These are phyloP conservation scores for Gynandropsis gynandra DNA, from an alignment of 345 rosid species.

Conservation along the genomic window DNA sequence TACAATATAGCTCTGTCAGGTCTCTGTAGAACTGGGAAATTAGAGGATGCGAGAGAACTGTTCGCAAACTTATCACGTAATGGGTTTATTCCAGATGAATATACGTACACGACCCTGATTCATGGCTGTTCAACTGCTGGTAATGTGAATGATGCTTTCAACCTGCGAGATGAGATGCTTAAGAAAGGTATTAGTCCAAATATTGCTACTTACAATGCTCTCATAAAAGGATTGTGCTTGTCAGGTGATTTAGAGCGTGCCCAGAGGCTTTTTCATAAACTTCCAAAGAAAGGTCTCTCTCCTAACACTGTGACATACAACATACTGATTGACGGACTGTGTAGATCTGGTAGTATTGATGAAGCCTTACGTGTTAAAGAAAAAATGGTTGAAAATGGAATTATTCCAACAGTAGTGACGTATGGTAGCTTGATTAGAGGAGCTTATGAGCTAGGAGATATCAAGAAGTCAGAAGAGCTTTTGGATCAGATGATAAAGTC, in stretches of 20 bases:
- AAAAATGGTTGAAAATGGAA: constrained; percentile 42
- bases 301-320: constrained; percentile 51
- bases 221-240: constrained; percentile 60
- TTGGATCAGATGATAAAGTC: constrained; percentile 28
- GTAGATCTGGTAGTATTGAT: constrained; percentile 34
- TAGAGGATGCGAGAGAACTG: constrained; percentile 46
- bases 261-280: constrained; percentile 49
- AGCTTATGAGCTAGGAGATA: constrained; percentile 33
- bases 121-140: constrained; percentile 54
- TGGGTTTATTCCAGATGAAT: constrained; percentile 55
- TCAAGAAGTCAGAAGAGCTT: constrained; percentile 20
- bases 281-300: constrained; percentile 42
- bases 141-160: constrained; percentile 58
- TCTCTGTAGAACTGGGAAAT: constrained; percentile 58
- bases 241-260: constrained; percentile 50
- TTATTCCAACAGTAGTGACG: constrained; percentile 31
- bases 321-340: constrained; percentile 43
- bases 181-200: constrained; percentile 45
- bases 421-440: constrained; percentile 32
- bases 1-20: constrained; percentile 66
- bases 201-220: constrained; percentile 53
- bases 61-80: constrained; percentile 35
- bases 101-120: constrained; percentile 52
- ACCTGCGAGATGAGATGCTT: constrained; percentile 60
- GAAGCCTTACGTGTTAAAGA: constrained; percentile 47